Conservation (phyloP, 768 basidiomycete species). For the Tulasnella sp. region DNA sequence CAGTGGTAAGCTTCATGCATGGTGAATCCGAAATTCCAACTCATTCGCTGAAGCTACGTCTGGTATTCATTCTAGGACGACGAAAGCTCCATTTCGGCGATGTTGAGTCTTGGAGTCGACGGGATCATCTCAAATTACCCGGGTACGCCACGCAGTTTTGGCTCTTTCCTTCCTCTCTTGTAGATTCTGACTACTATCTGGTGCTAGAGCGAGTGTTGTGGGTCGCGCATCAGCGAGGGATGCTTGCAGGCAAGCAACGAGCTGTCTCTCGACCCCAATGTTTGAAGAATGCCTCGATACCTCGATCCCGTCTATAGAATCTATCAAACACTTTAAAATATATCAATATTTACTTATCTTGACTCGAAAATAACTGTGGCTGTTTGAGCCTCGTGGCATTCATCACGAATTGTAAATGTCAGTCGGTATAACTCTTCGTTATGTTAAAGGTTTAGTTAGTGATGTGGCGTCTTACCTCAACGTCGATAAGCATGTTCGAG, state of each 20-base stretch:
- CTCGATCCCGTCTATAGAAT: neutral
- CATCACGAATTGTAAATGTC: too few relatives aligned
- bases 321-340: too few relatives aligned
- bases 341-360: too few relatives aligned
- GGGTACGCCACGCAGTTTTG: neutral
- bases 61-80: slow-evolving; percentile 3
- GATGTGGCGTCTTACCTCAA: too few relatives aligned
- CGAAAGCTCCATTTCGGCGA: neutral
- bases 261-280: neutral
- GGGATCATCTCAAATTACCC: slow-evolving; percentile 1
- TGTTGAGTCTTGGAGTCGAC: neutral
- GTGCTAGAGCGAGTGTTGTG: neutral
- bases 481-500: too few relatives aligned
- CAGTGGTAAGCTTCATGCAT: slow-evolving; percentile 30
- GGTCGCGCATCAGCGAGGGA: neutral
- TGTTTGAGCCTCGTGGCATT: too few relatives aligned
- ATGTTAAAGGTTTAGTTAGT: too few relatives aligned
- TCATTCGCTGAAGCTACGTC: too few relatives aligned
- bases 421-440: too few relatives aligned
- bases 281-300: neutral
- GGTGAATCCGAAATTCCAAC: neutral
- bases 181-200: neutral
- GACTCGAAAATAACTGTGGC: too few relatives aligned
- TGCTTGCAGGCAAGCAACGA: neutral
- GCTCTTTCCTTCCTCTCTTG: neutral